phyloP scores from a whole-genome alignment of 129 eudicot genomes.

The Ambrosia trifida region DNA sequence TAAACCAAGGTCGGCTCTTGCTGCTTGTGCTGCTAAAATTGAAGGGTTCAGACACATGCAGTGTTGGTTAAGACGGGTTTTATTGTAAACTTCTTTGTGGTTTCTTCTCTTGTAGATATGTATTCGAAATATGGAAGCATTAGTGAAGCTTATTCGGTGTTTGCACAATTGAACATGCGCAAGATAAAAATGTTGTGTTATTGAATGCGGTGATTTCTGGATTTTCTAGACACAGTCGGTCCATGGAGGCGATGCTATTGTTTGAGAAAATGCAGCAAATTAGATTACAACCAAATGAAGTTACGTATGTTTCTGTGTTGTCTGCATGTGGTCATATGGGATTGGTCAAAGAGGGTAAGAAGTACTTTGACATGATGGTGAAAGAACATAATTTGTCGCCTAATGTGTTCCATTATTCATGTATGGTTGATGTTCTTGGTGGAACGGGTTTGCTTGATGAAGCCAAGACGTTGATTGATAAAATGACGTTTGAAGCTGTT shows the following conservation, averaged over 20 bases:
- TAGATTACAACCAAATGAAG: constrained; percentile 67
- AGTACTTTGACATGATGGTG: constrained; percentile 58
- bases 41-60: constrained; percentile 76
- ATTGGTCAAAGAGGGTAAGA: constrained; percentile 67
- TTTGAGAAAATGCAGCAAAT: constrained; percentile 89
- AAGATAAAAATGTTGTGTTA: constrained; percentile 58
- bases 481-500: constrained; percentile 82
- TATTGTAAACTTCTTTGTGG: constrained; percentile 41
- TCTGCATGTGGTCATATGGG: constrained; percentile 91
- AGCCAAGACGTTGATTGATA: constrained; percentile 60
- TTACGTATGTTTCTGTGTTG: constrained; percentile 70
- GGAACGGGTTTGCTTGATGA: constrained; percentile 60
- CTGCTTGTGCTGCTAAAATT: constrained; percentile 82
- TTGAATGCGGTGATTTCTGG: constrained; percentile 89
- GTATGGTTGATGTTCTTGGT: constrained; percentile 87
- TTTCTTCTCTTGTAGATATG: constrained; percentile 79
- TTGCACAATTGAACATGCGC: constrained; percentile 39
- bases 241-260: constrained; percentile 67
- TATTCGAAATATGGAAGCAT: constrained; percentile 85
- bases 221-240: constrained; percentile 69
- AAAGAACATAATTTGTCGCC: constrained; percentile 58
- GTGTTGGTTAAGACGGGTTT: constrained; percentile 56
- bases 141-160: constrained; percentile 65
- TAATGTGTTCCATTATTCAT: constrained; percentile 65
- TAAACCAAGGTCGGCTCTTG: no score